Evolutionary conservation across 352 stramenopile species (phyloP), one percentile per base, ranked within the genome.

Genomic region (Halophytophthora batemanensis): DNA sequence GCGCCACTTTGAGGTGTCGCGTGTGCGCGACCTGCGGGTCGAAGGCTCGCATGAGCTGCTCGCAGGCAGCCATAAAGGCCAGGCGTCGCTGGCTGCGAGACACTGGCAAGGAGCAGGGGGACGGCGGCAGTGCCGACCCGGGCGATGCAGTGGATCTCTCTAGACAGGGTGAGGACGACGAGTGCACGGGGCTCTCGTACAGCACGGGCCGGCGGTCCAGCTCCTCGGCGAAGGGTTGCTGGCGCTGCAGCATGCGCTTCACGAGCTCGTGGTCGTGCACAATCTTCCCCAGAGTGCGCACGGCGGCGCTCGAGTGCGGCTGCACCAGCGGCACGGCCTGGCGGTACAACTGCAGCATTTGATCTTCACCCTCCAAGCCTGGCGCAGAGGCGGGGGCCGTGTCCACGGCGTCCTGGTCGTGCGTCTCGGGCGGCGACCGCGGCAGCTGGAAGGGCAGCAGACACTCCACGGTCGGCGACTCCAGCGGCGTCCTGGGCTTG

Each of bases 311-410:
- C 25, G 77, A 89, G n/a, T 82, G 60, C 12, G 72, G 60, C 18
- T 87, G 71, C 14, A 91, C 57, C 14, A 89, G 59, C 18, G 77
- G 69, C 6, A 75, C 66, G 10, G 76, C 61, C 33, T 90, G 78
- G 21, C 59, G 64, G 46, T 86, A 85, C 19, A 87, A 28, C 13
- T 67, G 59, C 10, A 82, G 44, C 45, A 56, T 69, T n/a, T 37
- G 39, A 38, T 55, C 45, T 25, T 54, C 50, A 15, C 19, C 23
- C 33, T 55, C 28, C 6, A 50, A 41, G 36, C 17, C 45, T 42
- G 19, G 18, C 38, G 35, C 43, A 48, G 3, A 19, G 25, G 11
- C 46, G 33, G 41, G 48, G 33, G n/a, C 28, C 53, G 18, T 23
- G n/a, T 14, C 23, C 28, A 13, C 10, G 14, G 42, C 47, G 43